Base-by-base conservation (phyloP, 2,329 filamentous ascomycete species). In the Nemania diffusa region DNA sequence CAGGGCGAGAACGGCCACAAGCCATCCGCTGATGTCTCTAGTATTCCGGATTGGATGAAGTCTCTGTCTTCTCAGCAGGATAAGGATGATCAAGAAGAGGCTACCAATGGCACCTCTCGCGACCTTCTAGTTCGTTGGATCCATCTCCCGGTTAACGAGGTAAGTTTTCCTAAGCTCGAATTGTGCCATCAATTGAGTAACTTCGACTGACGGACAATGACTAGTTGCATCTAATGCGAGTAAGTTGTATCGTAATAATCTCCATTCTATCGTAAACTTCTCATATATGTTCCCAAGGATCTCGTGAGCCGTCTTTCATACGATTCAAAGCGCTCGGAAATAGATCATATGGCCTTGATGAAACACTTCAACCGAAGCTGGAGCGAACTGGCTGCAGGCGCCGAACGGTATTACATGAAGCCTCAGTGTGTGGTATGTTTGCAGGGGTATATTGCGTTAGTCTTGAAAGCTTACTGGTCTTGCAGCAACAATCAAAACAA, bases 351-450 rank as follows among this genome's bases (percentile, higher is more conserved):
- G 24, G 46, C 17, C 11, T 64, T 69, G 32, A 58, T 58, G 50
- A 62, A 56, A n/a, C 66, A 68, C n/a, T 60, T 68, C 29, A 46
- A 65, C 51, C 48, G 46, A 29, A 68, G 58, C 50, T 65, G 58
- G 62, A 62, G 52, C 22, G 66, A 65, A 63, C 32, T 68, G n/a
- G 58, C 62, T 3, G 62, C 66, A 5, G 62, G 66, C 7, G 62
- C 52, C 4, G 56, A 58, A 37, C 57, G 55, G 20, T 42, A 42
- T 27, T 68, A 68, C 58, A 68, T 65, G 66, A 68, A 65, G 13
- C 58, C 66, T 3, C 58, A 63, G 60, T 65, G 58, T 24, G 57
- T 60, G 48, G 66, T 68, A 68, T 5, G 66, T 65, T 4, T 62
- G 11, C 13, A 57, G 2, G 50, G 5, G 6, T 55, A 55, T 29